Conservation (phyloP, 169 alveolate genomes). For the Plasmodium blacklocki region DNA sequence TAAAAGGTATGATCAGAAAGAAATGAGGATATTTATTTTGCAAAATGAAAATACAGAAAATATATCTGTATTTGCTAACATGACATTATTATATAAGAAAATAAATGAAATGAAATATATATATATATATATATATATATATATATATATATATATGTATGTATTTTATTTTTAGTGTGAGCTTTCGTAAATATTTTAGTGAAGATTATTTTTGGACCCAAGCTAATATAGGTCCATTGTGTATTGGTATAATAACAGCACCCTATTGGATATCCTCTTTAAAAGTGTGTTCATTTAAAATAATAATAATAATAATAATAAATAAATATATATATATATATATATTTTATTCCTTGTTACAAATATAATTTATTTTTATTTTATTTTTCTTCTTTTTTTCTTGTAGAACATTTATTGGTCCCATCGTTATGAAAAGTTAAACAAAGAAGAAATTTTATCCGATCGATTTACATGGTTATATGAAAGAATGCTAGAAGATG, state of each 20-base stretch:
- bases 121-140: slow-evolving; percentile 6
- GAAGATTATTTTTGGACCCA: slow-evolving; percentile 81
- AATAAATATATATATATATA: neutral
- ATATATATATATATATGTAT: neutral
- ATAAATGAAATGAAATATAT: neutral
- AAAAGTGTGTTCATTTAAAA: slow-evolving; percentile 60
- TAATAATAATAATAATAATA: too few relatives aligned
- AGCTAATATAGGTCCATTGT: slow-evolving; percentile 82
- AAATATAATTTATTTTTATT: slow-evolving; percentile 7
- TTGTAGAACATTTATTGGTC: slow-evolving; percentile 86
- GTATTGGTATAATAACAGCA: slow-evolving; percentile 76
- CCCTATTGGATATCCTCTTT: slow-evolving; percentile 79
- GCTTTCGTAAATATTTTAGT: slow-evolving; percentile 72
- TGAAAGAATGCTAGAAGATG: slow-evolving; percentile 86
- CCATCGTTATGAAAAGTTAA: slow-evolving; percentile 79
- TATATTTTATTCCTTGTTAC: too few relatives aligned
- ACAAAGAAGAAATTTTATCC: slow-evolving; percentile 85
- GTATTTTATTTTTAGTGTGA: slow-evolving; percentile 38
- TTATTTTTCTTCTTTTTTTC: neutral
- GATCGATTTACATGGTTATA: slow-evolving; percentile 87
- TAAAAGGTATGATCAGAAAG: slow-evolving; percentile 20
- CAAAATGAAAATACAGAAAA: neutral
- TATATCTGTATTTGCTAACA: too few relatives aligned
- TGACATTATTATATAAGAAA: neutral
- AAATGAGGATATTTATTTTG: neutral